Percentiles rank a stretch among this genome's conserved stretches.
Conservation (phyloP, 352 stramenopile species). For the Phytophthora capsici region DNA sequence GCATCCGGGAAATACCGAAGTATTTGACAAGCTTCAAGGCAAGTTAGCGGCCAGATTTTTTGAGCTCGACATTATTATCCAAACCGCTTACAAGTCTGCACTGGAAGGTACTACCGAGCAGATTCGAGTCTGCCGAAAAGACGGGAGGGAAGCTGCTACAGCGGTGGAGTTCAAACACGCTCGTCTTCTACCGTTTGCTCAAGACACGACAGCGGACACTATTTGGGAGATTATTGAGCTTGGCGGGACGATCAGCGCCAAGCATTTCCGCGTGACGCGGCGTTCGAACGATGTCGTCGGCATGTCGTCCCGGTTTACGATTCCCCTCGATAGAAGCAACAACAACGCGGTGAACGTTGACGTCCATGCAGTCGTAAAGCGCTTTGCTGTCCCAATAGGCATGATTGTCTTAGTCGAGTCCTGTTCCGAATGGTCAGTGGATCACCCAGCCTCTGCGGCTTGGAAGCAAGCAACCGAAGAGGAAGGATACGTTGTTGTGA, state of each 20-base stretch:
- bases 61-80: conserved; percentile 14
- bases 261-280: neutral
- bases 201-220: conserved; percentile 2
- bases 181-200: conserved; percentile 15
- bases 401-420: conserved; percentile 21
- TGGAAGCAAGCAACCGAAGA: conserved; percentile 22
- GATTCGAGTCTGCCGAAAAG: conserved; percentile 16
- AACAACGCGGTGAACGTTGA: conserved; percentile 6
- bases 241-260: neutral
- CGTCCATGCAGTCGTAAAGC: conserved; percentile 12
- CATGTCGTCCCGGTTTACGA: conserved; percentile 2
- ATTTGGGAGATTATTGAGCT: conserved; percentile 24
- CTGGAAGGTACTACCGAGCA: neutral
- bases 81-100: neutral
- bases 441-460: neutral
- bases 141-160: neutral
- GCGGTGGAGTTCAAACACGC: conserved; percentile 18
- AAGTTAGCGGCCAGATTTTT: conserved; percentile 14
- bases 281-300: conserved; percentile 6
- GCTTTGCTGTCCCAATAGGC: conserved; percentile 4
- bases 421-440: conserved; percentile 17
- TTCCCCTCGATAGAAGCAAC: neutral
- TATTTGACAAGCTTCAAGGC: conserved; percentile 16
- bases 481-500: conserved; percentile 12
- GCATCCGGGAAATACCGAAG: neutral